A percentile compares a stretch with the other conserved stretches of the same genome.
phyloP scores from a whole-genome alignment of 306 rosid species.

The Phaseolus lunatus region DNA sequence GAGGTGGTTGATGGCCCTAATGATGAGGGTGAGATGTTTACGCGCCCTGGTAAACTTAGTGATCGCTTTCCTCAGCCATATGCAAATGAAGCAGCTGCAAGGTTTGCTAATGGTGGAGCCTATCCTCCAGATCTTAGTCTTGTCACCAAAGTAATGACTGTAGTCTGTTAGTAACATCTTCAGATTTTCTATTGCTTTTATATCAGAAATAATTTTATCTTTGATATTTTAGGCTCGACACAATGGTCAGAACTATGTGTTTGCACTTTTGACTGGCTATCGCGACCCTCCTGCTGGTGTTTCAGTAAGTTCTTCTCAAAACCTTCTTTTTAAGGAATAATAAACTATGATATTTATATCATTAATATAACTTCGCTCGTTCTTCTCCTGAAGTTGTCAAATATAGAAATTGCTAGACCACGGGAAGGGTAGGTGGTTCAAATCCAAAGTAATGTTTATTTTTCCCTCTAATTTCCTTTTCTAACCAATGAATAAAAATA shows the following conservation, averaged over 20 bases:
- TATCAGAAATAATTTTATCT: slow-evolving; percentile 20
- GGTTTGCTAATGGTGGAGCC: slow-evolving; percentile 99
- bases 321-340: neutral
- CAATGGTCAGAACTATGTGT: slow-evolving; percentile 94
- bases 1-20: slow-evolving; percentile 99
- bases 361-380: neutral
- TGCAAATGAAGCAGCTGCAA: slow-evolving; percentile 93
- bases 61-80: slow-evolving; percentile 96
- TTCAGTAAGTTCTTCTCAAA: slow-evolving; percentile 57
- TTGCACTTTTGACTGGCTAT: slow-evolving; percentile 58
- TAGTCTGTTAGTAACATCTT: slow-evolving; percentile 40
- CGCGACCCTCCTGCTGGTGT: slow-evolving; percentile 87
- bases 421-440: neutral
- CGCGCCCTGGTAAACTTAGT: slow-evolving; percentile 98
- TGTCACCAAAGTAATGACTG: slow-evolving; percentile 78
- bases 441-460: neutral
- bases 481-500: too few relatives aligned
- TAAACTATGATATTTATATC: neutral
- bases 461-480: too few relatives aligned
- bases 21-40: slow-evolving; percentile 98
- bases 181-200: neutral
- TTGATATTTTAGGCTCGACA: slow-evolving; percentile 87
- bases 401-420: slow-evolving; percentile 15
- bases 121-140: slow-evolving; percentile 99
- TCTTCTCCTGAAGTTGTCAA: neutral